These are phyloP conservation scores for Claviceps sorghi DNA, from an alignment of 2,329 filamentous ascomycete species.

Conservation along the genomic window DNA sequence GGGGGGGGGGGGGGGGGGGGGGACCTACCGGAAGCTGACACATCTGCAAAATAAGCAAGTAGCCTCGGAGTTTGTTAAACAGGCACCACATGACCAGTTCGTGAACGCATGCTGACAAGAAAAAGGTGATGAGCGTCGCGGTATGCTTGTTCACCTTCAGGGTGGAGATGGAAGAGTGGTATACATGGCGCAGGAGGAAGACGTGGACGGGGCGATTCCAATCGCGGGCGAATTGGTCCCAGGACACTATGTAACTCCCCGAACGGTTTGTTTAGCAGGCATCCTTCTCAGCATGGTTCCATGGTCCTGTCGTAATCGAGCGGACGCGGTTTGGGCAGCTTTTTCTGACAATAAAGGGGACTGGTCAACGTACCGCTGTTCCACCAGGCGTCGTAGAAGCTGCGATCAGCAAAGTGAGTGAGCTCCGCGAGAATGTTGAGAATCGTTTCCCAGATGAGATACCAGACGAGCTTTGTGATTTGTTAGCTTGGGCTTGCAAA, in stretches of 20 bases:
- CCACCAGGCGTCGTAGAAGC: conserved; percentile 55
- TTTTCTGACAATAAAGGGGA: not conserved
- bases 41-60: conserved; percentile 60
- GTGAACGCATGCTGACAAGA: conserved; percentile 56
- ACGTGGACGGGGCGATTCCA: conserved; percentile 69
- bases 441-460: conserved; percentile 65
- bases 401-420: conserved; percentile 62
- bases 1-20: too few species aligned
- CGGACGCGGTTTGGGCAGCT: not conserved
- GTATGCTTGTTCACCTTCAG: conserved; percentile 55
- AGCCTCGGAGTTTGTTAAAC: conserved; percentile 64
- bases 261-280: not conserved
- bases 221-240: conserved; percentile 66
- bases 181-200: conserved; percentile 65
- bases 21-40: conserved; percentile 47
- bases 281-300: too few species aligned
- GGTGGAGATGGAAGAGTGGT: conserved; percentile 61
- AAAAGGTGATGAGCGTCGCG: conserved; percentile 63
- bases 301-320: too few species aligned
- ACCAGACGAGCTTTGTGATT: conserved; percentile 44
- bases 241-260: conserved; percentile 29
- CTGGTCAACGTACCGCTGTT: conserved; percentile 30
- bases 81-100: conserved; percentile 70
- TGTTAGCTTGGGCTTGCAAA: not conserved
- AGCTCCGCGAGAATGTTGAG: conserved; percentile 65